Percentiles rank a stretch among this genome's conserved stretches.
phyloP scores from a whole-genome alignment of 352 stramenopile species.

The Phytophthora vignae region DNA sequence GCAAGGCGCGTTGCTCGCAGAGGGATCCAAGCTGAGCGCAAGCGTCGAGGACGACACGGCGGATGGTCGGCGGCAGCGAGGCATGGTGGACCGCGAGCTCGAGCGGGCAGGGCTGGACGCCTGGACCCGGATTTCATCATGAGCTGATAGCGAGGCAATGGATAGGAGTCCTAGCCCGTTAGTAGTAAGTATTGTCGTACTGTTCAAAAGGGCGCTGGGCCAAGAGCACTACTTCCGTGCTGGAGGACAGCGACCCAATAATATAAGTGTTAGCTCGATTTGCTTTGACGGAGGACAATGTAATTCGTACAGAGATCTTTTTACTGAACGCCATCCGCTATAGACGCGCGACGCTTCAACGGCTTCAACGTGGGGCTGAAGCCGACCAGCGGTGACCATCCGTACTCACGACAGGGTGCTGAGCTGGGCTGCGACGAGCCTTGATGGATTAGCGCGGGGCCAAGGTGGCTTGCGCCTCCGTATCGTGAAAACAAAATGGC shows the following conservation, averaged over 20 bases:
- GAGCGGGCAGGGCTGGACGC: not conserved
- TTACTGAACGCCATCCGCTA: not conserved
- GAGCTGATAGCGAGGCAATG: not conserved
- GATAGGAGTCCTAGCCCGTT: not conserved
- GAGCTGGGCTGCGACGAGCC: not conserved
- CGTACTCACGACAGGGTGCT: too few relatives aligned
- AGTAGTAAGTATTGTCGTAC: not conserved
- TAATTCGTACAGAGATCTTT: not conserved
- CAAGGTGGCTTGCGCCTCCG: not conserved
- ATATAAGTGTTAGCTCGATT: not conserved
- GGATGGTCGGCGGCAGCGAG: slow-evolving; percentile 21
- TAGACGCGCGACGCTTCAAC: not conserved
- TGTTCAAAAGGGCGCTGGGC: too few relatives aligned
- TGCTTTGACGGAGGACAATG: not conserved
- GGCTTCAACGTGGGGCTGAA: not conserved
- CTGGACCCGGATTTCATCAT: slow-evolving; percentile 16
- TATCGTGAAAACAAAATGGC: not conserved
- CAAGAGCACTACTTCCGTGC: not conserved
- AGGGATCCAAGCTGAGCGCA: slow-evolving; percentile 39
- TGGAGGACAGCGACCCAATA: not conserved
- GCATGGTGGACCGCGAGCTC: slow-evolving; percentile 32
- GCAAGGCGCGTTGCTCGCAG: slow-evolving; percentile 35
- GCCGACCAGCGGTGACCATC: too few relatives aligned
- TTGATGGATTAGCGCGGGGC: not conserved
- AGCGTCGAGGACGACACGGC: slow-evolving; percentile 36